Evolutionary conservation across 2,329 filamentous ascomycete species (phyloP).

Genomic region (Hypoxylon sp.): DNA sequence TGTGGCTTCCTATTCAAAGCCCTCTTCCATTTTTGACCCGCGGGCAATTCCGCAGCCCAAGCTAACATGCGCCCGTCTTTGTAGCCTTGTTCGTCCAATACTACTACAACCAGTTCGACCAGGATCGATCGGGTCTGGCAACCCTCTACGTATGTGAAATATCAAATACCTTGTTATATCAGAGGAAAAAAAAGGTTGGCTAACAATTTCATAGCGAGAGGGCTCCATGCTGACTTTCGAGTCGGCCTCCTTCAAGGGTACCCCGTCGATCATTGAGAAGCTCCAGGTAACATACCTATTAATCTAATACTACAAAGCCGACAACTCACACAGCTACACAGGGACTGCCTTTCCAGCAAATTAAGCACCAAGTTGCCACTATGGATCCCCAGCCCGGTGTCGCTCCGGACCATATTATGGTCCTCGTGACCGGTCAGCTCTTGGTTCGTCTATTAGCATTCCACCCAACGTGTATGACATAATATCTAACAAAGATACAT

Average conservation of each 20-base stretch:
- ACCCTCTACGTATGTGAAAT: slow-evolving; percentile 83
- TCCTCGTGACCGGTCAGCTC: slow-evolving; percentile 89
- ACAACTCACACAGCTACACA: slow-evolving; percentile 30
- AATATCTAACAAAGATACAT: slow-evolving; percentile 23
- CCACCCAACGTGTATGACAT: background rate
- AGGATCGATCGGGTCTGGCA: slow-evolving; percentile 74
- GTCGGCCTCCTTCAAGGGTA: slow-evolving; percentile 75
- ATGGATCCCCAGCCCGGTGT: slow-evolving; percentile 86
- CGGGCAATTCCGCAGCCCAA: slow-evolving; percentile 15
- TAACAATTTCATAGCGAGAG: slow-evolving; percentile 71
- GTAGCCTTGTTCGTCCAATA: slow-evolving; percentile 88
- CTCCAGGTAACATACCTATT: slow-evolving; percentile 73
- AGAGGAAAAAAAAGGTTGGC: slow-evolving; percentile 1
- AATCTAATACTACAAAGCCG: background rate
- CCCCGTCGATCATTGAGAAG: slow-evolving; percentile 80
- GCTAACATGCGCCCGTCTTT: slow-evolving; percentile 38
- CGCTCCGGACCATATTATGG: slow-evolving; percentile 79
- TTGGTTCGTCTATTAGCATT: slow-evolving; percentile 61
- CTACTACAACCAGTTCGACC: slow-evolving; percentile 93
- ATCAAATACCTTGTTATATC: background rate
- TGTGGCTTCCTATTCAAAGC: slow-evolving; percentile 18
- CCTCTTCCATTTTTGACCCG: slow-evolving; percentile 17
- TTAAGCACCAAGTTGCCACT: slow-evolving; percentile 83
- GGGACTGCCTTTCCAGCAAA: slow-evolving; percentile 63
- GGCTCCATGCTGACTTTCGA: slow-evolving; percentile 97